A percentile compares a stretch with the other conserved stretches of the same genome.
phyloP scores from a whole-genome alignment of 108 stramenopile genomes.

The Nitzschia sp. region DNA sequence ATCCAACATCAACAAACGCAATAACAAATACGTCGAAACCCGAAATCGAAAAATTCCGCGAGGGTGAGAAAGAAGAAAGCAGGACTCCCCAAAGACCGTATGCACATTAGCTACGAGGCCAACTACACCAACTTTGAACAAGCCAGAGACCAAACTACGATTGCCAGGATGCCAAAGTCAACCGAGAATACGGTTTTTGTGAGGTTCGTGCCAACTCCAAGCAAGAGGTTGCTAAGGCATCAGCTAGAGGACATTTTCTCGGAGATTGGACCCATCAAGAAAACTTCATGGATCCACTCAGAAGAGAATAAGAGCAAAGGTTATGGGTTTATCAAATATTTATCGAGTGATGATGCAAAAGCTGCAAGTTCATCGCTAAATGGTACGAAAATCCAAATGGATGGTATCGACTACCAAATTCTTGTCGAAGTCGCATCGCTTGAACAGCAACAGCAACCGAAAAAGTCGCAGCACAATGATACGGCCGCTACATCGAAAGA shows the following conservation, averaged over 20 bases:
- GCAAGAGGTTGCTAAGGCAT: constrained; percentile 57
- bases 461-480: neutral
- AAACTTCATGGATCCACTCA: constrained; percentile 67
- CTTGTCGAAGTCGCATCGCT: constrained; percentile 59
- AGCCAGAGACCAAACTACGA: too few relatives aligned
- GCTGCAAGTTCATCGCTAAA: constrained; percentile 49
- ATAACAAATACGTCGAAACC: too few relatives aligned
- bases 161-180: constrained; percentile 39
- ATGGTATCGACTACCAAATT: constrained; percentile 47
- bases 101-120: too few relatives aligned
- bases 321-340: constrained; percentile 83
- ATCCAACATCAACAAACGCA: too few relatives aligned
- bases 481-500: constrained; percentile 6
- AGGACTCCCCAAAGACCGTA: too few relatives aligned
- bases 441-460: constrained; percentile 7
- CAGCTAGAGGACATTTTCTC: constrained; percentile 79
- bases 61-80: too few relatives aligned
- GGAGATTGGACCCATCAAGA: constrained; percentile 83
- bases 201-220: constrained; percentile 63
- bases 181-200: constrained; percentile 77
- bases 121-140: too few relatives aligned
- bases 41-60: too few relatives aligned
- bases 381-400: constrained; percentile 50
- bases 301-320: constrained; percentile 29
- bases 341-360: constrained; percentile 61